A percentile compares a stretch with the other conserved stretches of the same genome.
Evolutionary conservation across 1,284 basidiomycete species (phyloP).

Genomic region (Leccinum glutinopallens): DNA sequence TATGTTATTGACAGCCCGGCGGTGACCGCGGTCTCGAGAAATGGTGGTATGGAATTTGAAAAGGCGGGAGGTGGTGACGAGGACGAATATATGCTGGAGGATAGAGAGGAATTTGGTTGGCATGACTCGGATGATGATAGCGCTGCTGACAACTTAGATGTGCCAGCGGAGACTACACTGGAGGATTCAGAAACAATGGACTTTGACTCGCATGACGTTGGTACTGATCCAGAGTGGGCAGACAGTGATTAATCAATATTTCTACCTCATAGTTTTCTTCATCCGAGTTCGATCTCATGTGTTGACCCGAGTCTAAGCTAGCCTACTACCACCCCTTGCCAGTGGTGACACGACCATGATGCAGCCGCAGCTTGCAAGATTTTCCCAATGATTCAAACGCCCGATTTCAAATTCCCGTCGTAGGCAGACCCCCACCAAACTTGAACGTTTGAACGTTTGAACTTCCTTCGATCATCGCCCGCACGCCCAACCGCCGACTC

Average conservation of each 20-base stretch:
- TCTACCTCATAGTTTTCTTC: too few species aligned
- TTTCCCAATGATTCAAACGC: too few species aligned
- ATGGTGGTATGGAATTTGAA: neutral
- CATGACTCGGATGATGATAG: neutral
- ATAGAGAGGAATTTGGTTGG: neutral
- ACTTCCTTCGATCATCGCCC: too few species aligned
- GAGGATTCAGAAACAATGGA: neutral
- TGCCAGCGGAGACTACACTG: neutral
- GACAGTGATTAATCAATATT: neutral
- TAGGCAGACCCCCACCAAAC: too few species aligned
- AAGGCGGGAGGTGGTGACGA: neutral
- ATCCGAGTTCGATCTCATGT: too few species aligned
- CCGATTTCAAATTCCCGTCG: too few species aligned
- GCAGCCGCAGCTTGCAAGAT: too few species aligned
- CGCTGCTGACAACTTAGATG: neutral
- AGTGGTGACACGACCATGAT: too few species aligned
- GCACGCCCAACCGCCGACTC: too few species aligned
- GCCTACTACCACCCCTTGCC: too few species aligned
- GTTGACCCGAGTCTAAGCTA: too few species aligned
- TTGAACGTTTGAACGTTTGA: too few species aligned
- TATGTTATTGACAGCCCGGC: neutral
- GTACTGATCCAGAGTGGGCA: slow-evolving; percentile 1
- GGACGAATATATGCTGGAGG: neutral
- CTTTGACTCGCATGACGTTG: neutral
- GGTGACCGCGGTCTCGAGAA: neutral